These are phyloP conservation scores for Chlamydomonas schloesseri DNA, from an alignment of 139 green algal genomes.

Conservation along the genomic window DNA sequence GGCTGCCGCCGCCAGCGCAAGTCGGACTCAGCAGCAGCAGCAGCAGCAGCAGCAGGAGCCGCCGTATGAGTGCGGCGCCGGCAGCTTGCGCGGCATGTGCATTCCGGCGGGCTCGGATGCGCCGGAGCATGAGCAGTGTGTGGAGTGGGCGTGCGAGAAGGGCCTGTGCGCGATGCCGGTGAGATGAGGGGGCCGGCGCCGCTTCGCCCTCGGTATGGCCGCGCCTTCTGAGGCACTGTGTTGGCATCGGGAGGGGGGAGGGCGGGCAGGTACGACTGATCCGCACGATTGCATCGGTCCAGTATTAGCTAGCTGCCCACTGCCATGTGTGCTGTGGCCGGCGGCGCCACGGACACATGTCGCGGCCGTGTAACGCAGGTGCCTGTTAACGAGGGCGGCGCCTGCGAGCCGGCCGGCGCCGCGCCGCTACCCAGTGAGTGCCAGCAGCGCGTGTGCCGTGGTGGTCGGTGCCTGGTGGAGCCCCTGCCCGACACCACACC, in stretches of 20 bases:
- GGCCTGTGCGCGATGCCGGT: not conserved
- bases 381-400: not conserved
- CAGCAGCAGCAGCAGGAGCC: not conserved
- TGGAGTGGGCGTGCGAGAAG: not conserved
- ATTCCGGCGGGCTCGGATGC: not conserved
- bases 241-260: too few species aligned
- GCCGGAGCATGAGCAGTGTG: not conserved
- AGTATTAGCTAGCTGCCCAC: too few species aligned
- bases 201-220: too few species aligned
- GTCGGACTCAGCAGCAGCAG: not conserved
- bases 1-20: too few species aligned
- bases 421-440: not conserved
- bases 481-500: not conserved
- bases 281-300: too few species aligned
- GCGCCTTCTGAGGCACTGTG: too few species aligned
- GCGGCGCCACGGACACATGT: too few species aligned
- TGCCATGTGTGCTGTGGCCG: too few species aligned
- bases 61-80: not conserved
- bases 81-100: slow-evolving; percentile 1
- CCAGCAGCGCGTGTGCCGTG: not conserved
- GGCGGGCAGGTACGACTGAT: too few species aligned
- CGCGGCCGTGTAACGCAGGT: not conserved
- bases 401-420: not conserved
- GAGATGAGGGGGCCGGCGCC: too few species aligned
- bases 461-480: not conserved